A percentile compares a stretch with the other conserved stretches of the same genome.
Evolutionary conservation across 2,329 filamentous ascomycete species (phyloP).

Genomic region (Leptoxyphium fumago): DNA sequence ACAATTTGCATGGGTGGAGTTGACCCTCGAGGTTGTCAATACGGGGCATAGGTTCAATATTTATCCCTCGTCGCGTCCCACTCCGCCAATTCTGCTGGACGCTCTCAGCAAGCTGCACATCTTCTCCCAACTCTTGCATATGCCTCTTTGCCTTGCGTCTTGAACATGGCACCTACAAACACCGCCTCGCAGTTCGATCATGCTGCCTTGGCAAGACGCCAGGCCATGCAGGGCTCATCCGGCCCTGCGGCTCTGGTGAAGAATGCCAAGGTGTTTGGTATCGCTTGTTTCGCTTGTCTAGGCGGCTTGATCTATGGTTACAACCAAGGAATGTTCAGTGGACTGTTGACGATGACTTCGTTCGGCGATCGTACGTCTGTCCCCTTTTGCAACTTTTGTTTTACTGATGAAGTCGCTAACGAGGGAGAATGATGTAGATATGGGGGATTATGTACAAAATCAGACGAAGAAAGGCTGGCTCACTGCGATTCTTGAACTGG

Average conservation of each 20-base stretch:
- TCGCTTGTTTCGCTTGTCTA: constrained; percentile 39
- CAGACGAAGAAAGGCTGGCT: constrained; percentile 32
- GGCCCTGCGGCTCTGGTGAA: constrained; percentile 36
- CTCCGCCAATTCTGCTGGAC: too few relatives aligned
- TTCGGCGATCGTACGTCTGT: constrained; percentile 25
- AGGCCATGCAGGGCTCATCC: constrained; percentile 24
- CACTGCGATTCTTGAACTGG: constrained; percentile 55
- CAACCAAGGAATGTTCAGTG: constrained; percentile 64
- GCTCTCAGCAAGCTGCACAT: too few relatives aligned
- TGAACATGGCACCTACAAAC: constrained; percentile 24
- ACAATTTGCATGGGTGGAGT: too few relatives aligned
- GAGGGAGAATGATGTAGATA: constrained; percentile 18
- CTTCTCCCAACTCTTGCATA: too few relatives aligned
- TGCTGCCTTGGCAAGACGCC: constrained; percentile 26
- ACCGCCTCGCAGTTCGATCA: constrained; percentile 22
- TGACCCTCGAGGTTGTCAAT: too few relatives aligned
- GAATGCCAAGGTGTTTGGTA: constrained; percentile 40
- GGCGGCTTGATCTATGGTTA: constrained; percentile 50
- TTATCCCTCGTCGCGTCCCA: too few relatives aligned
- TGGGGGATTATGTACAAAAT: constrained; percentile 24
- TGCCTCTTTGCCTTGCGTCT: background rate
- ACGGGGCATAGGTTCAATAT: too few relatives aligned
- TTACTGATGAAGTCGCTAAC: background rate
- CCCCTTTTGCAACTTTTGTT: background rate
- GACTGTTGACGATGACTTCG: constrained; percentile 41